Evolutionary conservation across 805 yeast genomes (phyloP).

Genomic region (Blastobotrys peoriensis): DNA sequence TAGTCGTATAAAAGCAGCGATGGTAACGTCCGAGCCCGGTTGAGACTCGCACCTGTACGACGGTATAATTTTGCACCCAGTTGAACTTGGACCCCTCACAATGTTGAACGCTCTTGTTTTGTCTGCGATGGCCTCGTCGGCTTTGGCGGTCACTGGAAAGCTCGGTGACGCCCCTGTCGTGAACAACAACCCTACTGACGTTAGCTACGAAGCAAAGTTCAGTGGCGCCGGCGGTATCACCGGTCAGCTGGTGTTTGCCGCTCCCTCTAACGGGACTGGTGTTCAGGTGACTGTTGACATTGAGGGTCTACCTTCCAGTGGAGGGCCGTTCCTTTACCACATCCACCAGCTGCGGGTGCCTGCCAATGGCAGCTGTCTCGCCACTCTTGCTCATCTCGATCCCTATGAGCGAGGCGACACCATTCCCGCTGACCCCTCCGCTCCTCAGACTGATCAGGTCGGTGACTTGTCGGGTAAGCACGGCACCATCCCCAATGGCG

Average conservation of each 20-base stretch:
- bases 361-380: constrained; percentile 46
- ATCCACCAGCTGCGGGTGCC: constrained; percentile 56
- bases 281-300: constrained; percentile 65
- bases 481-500: constrained; percentile 61
- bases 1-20: no score
- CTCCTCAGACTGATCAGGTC: constrained; percentile 57
- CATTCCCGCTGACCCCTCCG: constrained; percentile 44
- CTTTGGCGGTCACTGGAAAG: constrained; percentile 9
- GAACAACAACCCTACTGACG: constrained; percentile 43
- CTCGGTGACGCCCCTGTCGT: constrained; percentile 43
- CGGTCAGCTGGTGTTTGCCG: constrained; percentile 55
- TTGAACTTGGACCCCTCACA: no score
- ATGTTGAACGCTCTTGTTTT: neutral
- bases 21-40: no score
- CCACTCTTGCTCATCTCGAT: constrained; percentile 53
- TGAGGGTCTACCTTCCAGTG: constrained; percentile 59
- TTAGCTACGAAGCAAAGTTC: constrained; percentile 54
- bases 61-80: no score
- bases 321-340: constrained; percentile 67
- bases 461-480: constrained; percentile 78
- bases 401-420: constrained; percentile 51
- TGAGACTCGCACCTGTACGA: no score
- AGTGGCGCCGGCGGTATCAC: constrained; percentile 41
- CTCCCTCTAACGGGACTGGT: constrained; percentile 41
- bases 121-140: neutral